Evolutionary conservation across 2,329 filamentous ascomycete genomes (phyloP), one percentile per base, ranked within the genome.

Genomic region (Pestalotiopsis sp.): DNA sequence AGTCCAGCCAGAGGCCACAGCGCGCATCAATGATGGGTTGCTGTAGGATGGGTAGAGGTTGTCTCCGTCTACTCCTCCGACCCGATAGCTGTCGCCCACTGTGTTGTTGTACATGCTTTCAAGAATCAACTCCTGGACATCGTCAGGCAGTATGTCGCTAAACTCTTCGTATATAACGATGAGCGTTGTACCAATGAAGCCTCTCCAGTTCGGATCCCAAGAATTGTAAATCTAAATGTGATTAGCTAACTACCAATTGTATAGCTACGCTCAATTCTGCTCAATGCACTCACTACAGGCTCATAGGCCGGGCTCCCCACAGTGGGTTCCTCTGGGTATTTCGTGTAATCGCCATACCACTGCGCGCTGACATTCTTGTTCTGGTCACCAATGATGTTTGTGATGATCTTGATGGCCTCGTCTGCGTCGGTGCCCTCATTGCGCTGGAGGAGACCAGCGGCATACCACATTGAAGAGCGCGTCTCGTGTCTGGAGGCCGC

Each of bases 141-240:
- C 66, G 66, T 59, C 59, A 2, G 70, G 71, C 5, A 77, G 68
- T 2, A 87, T 75, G 65, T 82, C 73, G 1, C 76, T 69, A 59
- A 85, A 87, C 68, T 87, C 85, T 72, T 87, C 85, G 4, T 85
- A 77, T 52, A 82, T 82, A 6, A 87, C 75, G 36, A 87, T 82
- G 45, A 87, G 81, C 0, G 84, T 81, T 0, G 83, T 86, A 2
- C 84, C 84, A 36, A 87, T 80, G 69, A 87, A 87, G 2, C 85
- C 85, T 70, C 85, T 77, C 85, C 85, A 87, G 68, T 87, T 87
- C 0, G 84, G 84, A 72, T 87, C 85, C 83, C 84, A 87, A 1
- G 81, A 81, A 67, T 82, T 80, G 70, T 87, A 85, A 20, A 84
- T 69, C 65, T 68, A 41, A 2, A 7, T 23, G 3, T 31, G 23